Base-by-base conservation (phyloP, 768 basidiomycete species). In the Hysterangium stoloniferum region DNA sequence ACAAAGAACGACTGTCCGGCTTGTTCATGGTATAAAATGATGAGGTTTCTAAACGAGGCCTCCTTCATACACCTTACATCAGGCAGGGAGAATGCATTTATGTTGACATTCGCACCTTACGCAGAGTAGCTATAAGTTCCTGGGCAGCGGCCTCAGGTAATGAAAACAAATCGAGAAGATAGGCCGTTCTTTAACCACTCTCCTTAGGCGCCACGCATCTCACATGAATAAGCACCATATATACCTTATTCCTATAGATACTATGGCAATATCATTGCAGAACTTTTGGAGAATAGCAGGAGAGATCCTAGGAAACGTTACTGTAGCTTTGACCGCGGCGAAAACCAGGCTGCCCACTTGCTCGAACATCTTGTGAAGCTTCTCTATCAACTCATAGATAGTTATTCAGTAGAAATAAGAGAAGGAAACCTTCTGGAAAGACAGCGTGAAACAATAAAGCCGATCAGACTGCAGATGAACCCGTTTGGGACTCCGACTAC, bases 1-100 rank as follows among this genome's bases (percentile, higher is more conserved):
- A 80, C 69, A 52, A 82, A 68, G 60, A 83, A 80, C 2, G 76
- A 74, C 56, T 83, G 80, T 12, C 67, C 63, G 3, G 74, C 70
- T 28, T 57, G 44, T 9, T 69, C 52, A 24, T 82, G 78, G 40
- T 73, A 69, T 38, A 79, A 52, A 55, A 78, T 68, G 29, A 69
- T 50, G 25, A 82, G 62, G 32, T 63, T 48, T 8, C 58, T 33
- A 61, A 82, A 83, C 37, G 6, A 59, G 8, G 35, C 54, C 58
- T 54, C 59, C 40, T 55, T 57, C 28, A 9, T 33, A 24, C 31
- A 48, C 20, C 22, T 45, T 9, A 11, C 20, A 31, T n/a, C 8
- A 8, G 19, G 22, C 8, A 44, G n/a, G 42, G 15, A 24, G 28
- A 43, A 44, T 8, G 1, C 42, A 22, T 44, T n/a, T 25, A 24